Percentiles rank a stretch among this genome's conserved stretches.
These are phyloP conservation scores for Apiospora malaysiana DNA, from an alignment of 2,329 filamentous ascomycete species.

Conservation along the genomic window DNA sequence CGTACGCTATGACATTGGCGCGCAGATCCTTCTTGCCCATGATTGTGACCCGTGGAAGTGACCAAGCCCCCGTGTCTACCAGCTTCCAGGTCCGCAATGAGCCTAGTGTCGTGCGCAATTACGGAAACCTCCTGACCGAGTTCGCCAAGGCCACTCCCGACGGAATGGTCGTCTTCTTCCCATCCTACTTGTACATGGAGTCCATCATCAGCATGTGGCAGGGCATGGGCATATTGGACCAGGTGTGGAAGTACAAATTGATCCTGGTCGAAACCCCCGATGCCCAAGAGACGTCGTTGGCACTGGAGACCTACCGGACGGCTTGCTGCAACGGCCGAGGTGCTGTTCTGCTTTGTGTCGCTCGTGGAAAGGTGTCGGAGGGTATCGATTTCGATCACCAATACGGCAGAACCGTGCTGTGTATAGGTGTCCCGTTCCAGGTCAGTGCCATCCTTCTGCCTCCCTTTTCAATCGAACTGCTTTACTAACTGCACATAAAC, in stretches of 20 bases:
- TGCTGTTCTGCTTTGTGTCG: slow-evolving; percentile 91
- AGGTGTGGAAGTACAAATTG: slow-evolving; percentile 98
- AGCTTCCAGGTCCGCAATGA: slow-evolving; percentile 96
- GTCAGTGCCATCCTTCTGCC: neutral
- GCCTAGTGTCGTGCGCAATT: slow-evolving; percentile 95
- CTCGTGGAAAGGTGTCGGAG: slow-evolving; percentile 95
- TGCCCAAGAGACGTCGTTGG: slow-evolving; percentile 93
- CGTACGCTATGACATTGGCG: slow-evolving; percentile 95
- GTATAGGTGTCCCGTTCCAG: slow-evolving; percentile 93
- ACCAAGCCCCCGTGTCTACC: slow-evolving; percentile 91
- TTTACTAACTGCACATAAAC: neutral
- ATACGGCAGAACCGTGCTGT: slow-evolving; percentile 93
- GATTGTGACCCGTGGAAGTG: slow-evolving; percentile 94
- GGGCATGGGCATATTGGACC: slow-evolving; percentile 95
- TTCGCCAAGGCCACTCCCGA: slow-evolving; percentile 97
- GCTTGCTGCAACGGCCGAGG: slow-evolving; percentile 97
- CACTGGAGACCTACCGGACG: slow-evolving; percentile 94
- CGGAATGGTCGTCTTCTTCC: slow-evolving; percentile 99
- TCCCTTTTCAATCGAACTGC: neutral
- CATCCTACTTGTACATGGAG: slow-evolving; percentile 98
- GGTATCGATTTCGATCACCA: slow-evolving; percentile 99
- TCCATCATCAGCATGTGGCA: slow-evolving; percentile 99
- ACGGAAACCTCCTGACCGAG: slow-evolving; percentile 90
- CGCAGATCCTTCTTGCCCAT: slow-evolving; percentile 95
- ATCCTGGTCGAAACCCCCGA: slow-evolving; percentile 98